Conservation (phyloP, 176 grass and related monocot genomes). For the Eleusine indica region DNA sequence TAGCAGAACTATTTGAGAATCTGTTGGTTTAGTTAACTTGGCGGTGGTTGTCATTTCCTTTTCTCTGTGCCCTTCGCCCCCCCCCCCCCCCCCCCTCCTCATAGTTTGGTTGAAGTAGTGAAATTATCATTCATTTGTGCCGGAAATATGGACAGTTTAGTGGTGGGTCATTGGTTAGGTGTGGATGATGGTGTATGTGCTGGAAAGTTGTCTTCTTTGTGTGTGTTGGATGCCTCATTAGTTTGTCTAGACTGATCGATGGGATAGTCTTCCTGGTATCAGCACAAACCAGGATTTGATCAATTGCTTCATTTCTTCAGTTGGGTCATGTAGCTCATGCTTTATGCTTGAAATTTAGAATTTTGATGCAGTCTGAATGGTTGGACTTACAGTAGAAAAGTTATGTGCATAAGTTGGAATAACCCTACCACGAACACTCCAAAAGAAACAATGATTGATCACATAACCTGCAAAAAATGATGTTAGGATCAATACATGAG, state of each 20-base stretch:
- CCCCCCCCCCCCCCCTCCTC: background rate
- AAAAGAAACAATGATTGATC: background rate
- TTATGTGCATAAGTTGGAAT: background rate
- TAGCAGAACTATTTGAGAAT: conserved; percentile 33
- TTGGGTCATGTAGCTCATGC: conserved; percentile 22
- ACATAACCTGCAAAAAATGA: background rate
- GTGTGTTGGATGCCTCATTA: conserved; percentile 33
- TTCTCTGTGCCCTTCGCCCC: conserved; percentile 23
- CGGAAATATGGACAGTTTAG: conserved; percentile 44
- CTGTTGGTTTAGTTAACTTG: conserved; percentile 43
- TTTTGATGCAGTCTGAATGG: background rate
- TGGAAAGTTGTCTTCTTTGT: conserved; percentile 48
- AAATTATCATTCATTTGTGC: conserved; percentile 37
- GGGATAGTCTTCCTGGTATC: background rate
- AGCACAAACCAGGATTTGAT: background rate
- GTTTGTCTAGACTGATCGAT: conserved; percentile 16
- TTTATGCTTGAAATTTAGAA: conserved; percentile 34
- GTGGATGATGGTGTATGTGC: conserved; percentile 38
- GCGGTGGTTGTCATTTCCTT: conserved; percentile 52
- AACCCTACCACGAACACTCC: background rate
- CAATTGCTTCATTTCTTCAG: background rate
- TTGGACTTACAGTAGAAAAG: background rate
- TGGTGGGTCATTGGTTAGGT: conserved; percentile 50
- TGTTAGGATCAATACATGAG: background rate
- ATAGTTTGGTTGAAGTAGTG: conserved; percentile 43